Percentiles rank a stretch among this genome's conserved stretches.
These are phyloP conservation scores for Tolypocladium sp. DNA, from an alignment of 2,329 filamentous ascomycete species.

Conservation along the genomic window DNA sequence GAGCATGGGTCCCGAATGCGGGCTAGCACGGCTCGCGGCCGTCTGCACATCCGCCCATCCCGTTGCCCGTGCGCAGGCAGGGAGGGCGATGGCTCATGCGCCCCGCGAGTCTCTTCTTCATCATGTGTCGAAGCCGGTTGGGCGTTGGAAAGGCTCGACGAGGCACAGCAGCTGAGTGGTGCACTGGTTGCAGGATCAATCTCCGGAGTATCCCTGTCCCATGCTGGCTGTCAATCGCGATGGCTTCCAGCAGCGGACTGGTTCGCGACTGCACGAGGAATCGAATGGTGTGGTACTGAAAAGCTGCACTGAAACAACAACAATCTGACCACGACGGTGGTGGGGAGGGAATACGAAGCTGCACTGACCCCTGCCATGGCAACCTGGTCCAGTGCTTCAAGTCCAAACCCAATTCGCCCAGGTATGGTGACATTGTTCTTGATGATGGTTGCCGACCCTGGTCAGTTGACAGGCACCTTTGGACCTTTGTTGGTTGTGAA, in stretches of 20 bases:
- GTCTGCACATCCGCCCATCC: not conserved
- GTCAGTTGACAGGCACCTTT: not conserved
- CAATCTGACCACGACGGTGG: not conserved
- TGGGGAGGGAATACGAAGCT: not conserved
- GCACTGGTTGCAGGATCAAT: not conserved
- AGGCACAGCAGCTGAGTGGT: not conserved
- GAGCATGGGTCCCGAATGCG: not conserved
- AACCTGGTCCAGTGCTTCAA: not conserved
- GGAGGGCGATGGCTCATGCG: not conserved
- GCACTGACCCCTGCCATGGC: not conserved
- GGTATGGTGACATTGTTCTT: not conserved
- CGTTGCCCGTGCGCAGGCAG: not conserved
- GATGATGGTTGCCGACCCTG: not conserved
- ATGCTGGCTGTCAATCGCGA: not conserved
- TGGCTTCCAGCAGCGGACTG: not conserved
- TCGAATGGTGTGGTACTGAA: not conserved
- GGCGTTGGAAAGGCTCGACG: not conserved
- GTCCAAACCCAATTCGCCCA: not conserved
- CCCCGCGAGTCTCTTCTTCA: not conserved
- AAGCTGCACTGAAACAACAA: not conserved
- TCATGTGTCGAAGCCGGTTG: not conserved
- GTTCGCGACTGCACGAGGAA: not conserved
- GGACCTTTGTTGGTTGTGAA: not conserved
- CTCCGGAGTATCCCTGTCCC: not conserved
- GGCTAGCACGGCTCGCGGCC: not conserved